Evolutionary conservation across 2,329 filamentous ascomycete species (phyloP), one percentile per base, ranked within the genome.

Genomic region (Cladobotryum mycophilum): DNA sequence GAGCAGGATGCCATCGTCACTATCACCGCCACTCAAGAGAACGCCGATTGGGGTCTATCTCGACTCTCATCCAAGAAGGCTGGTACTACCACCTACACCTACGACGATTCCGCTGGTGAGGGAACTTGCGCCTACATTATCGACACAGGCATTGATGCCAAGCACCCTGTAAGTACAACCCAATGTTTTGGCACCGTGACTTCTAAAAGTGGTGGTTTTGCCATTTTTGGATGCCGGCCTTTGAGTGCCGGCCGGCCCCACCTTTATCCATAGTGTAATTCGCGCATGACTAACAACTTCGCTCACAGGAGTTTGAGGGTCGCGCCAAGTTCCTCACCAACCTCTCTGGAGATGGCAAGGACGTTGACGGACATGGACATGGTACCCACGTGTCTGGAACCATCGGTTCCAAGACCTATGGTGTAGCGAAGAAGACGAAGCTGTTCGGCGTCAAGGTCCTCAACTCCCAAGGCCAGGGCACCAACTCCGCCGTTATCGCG

Each of bases 371-470:
- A 8, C 61, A 70, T 43, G 72, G 72, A 13, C 72, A 75, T 55
- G 72, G 71, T 34, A 74, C 72, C 11, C 65, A 69, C 22, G 64
- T 67, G n/a, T 60, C 66, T 3, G 65, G 65, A 1, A 67, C 64
- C 13, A 62, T 68, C 13, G 65, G 65, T n/a, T 64, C 63, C 43
- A 57, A 53, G 36, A 61, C 62, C 0, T 67, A 63, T 5, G 67
- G 67, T 44, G 64, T 76, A 12, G 72, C 73, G 13, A 76, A 75
- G 62, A 67, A 69, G 58, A 63, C 66, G 2, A 67, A 56, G 17
- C 60, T 77, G 25, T 65, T 72, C 40, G 72, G 69, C 8, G 68
- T 76, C 51, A 76, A 76, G 65, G 73, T 78, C 14, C 67, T 77
- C 8, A 65, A 62, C 64, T 38, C 67, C 48, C 48, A 54, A 11